A percentile compares a stretch with the other conserved stretches of the same genome.
Conservation (phyloP, 73 alveolate genomes). For the Paramecium bursaria region DNA sequence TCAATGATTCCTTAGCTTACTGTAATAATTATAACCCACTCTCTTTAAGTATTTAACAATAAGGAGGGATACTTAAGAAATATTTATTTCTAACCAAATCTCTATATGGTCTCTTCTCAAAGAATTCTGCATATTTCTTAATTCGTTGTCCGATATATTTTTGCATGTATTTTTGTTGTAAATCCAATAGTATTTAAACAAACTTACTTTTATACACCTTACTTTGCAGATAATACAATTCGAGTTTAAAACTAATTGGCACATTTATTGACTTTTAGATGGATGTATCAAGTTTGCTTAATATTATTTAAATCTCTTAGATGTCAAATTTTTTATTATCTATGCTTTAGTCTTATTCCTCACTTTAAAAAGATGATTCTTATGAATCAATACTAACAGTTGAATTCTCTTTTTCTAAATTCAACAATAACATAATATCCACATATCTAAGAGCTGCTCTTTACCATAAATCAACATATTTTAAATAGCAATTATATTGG, state of each 20-base stretch:
- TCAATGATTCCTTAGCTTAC: slow-evolving; percentile 53
- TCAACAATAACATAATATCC: slow-evolving; percentile 32
- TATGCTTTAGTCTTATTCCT: background rate
- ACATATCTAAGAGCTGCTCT: slow-evolving; percentile 66
- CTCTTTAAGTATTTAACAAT: slow-evolving; percentile 49
- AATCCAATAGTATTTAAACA: slow-evolving; percentile 22
- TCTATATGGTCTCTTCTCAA: slow-evolving; percentile 57
- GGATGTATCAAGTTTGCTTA: slow-evolving; percentile 56
- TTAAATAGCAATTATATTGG: slow-evolving; percentile 53
- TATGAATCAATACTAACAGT: slow-evolving; percentile 6
- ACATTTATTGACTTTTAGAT: slow-evolving; percentile 48
- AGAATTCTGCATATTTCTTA: slow-evolving; percentile 50
- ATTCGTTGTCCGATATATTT: slow-evolving; percentile 21
- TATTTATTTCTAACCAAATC: slow-evolving; percentile 65
- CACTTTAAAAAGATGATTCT: slow-evolving; percentile 40
- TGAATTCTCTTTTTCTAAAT: slow-evolving; percentile 31
- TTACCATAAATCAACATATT: slow-evolving; percentile 55
- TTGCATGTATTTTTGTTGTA: slow-evolving; percentile 22
- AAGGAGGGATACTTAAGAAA: slow-evolving; percentile 46
- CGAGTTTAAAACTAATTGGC: slow-evolving; percentile 55
- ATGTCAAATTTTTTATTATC: slow-evolving; percentile 23
- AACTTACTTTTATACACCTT: slow-evolving; percentile 31
- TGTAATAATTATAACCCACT: background rate
- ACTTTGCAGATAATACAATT: slow-evolving; percentile 26
- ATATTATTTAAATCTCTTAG: background rate